A percentile compares a stretch with the other conserved stretches of the same genome.
Evolutionary conservation across 768 basidiomycete genomes (phyloP).

Genomic region (Xerocomus potaroensis): DNA sequence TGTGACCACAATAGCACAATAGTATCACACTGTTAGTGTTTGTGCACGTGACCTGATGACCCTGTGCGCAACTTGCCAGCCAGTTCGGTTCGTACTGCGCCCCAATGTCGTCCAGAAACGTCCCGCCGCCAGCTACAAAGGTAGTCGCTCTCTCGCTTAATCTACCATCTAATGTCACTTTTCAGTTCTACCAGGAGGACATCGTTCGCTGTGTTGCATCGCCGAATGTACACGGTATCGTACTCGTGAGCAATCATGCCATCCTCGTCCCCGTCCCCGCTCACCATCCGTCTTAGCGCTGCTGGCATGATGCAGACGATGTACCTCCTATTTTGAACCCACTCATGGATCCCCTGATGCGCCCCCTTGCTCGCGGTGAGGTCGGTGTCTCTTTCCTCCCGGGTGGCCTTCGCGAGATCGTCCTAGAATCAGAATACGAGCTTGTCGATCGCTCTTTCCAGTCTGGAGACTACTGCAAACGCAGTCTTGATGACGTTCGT

Average conservation of each 20-base stretch:
- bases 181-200: constrained; percentile 65
- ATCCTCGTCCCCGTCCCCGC: constrained; percentile 1
- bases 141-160: constrained; percentile 9
- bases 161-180: background rate
- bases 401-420: constrained; percentile 57
- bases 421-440: constrained; percentile 60
- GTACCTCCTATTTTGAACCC: constrained; percentile 40
- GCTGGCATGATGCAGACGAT: constrained; percentile 87
- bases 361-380: constrained; percentile 73
- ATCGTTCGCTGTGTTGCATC: constrained; percentile 48
- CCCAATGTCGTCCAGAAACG: constrained; percentile 27
- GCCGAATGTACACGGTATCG: constrained; percentile 50
- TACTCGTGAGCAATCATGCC: constrained; percentile 48
- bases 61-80: background rate
- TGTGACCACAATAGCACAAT: no score
- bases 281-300: constrained; percentile 50
- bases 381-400: constrained; percentile 73
- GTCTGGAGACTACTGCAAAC: constrained; percentile 79
- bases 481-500: constrained; percentile 64
- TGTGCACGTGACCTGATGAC: constrained; percentile 20
- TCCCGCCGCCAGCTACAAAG: constrained; percentile 30
- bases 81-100: background rate
- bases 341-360: constrained; percentile 64
- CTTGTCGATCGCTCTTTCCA: constrained; percentile 77
- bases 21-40: background rate